These are phyloP conservation scores for Actinomortierella ambigua DNA, from an alignment of 371 early-diverging fungal species.

Conservation along the genomic window DNA sequence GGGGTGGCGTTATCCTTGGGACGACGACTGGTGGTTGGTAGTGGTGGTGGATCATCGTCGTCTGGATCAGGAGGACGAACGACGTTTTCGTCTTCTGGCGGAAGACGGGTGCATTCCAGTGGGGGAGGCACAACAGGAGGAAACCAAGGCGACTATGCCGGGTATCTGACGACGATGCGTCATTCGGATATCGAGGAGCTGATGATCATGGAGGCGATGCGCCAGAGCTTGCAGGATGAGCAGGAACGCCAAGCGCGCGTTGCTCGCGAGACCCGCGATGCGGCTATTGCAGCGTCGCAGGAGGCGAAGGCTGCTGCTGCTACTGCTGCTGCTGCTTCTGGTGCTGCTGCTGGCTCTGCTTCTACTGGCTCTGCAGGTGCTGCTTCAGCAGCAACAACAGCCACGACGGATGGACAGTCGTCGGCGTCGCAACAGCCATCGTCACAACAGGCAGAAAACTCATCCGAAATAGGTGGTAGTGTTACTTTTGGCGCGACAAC, in stretches of 20 bases:
- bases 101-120: no score
- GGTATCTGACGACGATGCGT: conserved; percentile 65
- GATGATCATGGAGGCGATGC: conserved; percentile 92
- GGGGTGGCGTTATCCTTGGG: conserved; percentile 53
- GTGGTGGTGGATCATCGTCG: conserved; percentile 30
- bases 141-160: conserved; percentile 55
- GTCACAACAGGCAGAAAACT: no score
- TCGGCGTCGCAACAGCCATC: no score
- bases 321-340: conserved; percentile 1
- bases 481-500: no score
- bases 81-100: conserved; percentile 1
- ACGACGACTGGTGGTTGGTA: conserved; percentile 34
- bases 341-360: not conserved
- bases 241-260: conserved; percentile 49
- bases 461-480: no score
- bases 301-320: conserved; percentile 15
- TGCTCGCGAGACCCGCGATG: no score
- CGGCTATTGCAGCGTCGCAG: no score
- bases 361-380: not conserved
- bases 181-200: conserved; percentile 86
- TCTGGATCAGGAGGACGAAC: conserved; percentile 21
- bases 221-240: conserved; percentile 72
- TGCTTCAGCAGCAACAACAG: not conserved
- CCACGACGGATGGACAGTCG: no score
- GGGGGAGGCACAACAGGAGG: conserved; percentile 45